phyloP scores from a whole-genome alignment of 2,329 filamentous ascomycete species.

The Dendryphion nanum region DNA sequence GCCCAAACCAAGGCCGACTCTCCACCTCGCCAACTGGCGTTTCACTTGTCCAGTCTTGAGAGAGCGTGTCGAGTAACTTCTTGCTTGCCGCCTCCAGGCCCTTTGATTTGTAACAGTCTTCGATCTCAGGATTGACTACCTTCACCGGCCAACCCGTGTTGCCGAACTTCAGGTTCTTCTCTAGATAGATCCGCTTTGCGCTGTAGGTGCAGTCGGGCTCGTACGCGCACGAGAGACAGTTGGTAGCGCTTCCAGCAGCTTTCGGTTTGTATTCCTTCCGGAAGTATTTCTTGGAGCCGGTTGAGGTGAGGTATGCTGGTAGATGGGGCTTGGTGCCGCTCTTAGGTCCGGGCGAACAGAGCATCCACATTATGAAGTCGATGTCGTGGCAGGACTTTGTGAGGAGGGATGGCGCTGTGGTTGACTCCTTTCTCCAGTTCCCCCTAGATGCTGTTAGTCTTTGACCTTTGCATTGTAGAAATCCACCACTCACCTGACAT shows the following conservation, averaged over 20 bases:
- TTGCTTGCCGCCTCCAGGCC: conserved; percentile 52
- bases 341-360: conserved; percentile 66
- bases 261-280: conserved; percentile 71
- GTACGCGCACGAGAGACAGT: conserved; percentile 78
- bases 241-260: conserved; percentile 73
- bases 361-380: conserved; percentile 86
- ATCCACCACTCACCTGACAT: conserved; percentile 56
- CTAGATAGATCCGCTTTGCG: conserved; percentile 77
- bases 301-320: conserved; percentile 72
- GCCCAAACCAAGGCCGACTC: conserved; percentile 70
- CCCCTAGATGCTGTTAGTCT: conserved; percentile 52
- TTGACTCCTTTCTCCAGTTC: conserved; percentile 85
- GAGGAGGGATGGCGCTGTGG: conserved; percentile 75
- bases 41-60: conserved; percentile 59
- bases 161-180: conserved; percentile 63
- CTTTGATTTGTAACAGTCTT: conserved; percentile 60
- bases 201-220: conserved; percentile 80
- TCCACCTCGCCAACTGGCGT: conserved; percentile 50
- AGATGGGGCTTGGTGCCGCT: conserved; percentile 60
- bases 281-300: conserved; percentile 77
- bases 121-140: conserved; percentile 89
- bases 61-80: conserved; percentile 49
- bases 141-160: conserved; percentile 79
- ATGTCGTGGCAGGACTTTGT: conserved; percentile 98
- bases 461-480: not conserved